Evolutionary conservation across 2,329 filamentous ascomycete genomes (phyloP), one percentile per base, ranked within the genome.

Genomic region (Aureobasidium sp.): DNA sequence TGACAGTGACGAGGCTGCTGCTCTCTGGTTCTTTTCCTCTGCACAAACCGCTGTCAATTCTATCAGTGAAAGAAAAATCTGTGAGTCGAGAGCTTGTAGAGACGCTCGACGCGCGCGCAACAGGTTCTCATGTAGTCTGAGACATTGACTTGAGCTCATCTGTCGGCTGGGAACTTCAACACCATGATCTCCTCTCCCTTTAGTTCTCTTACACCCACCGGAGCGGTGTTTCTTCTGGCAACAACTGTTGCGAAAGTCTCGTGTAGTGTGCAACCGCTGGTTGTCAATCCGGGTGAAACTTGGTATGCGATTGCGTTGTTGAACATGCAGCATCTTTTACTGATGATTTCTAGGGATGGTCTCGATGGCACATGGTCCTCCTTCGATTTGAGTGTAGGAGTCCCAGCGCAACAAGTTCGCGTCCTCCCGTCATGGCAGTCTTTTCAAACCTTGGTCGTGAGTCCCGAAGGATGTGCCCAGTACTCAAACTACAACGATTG

Each of bases 361-460:
- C 78, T 81, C 64, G 86, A 89, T 69, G 87, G 87, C 10, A 79
- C 79, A 64, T 92, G 88, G 88, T 90, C 87, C 17, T 83, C 86
- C 7, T 83, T 89, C 64, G 78, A 77, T 13, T 76, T 91, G 62
- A 81, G 75, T 66, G 77, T 81, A 21, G 84, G 84, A 54, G 75
- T 73, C 8, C 81, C 82, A 15, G 69, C 72, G 25, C 80, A 83
- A 67, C 73, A 74, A 60, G 74, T 84, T 35, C 79, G 81, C 64
- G 78, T 85, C 54, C 75, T 82, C 13, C 78, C 86, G 55, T 89
- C 85, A 67, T 90, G 87, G 6, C 79, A 81, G 13, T 78, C 85
- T 43, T 88, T 88, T 37, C 86, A 90, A 71, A 84, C 86, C 45
- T 90, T 87, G 86, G 80, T 84, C 3, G 75, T 90, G 40, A 78